Evolutionary conservation across 2,329 filamentous ascomycete species (phyloP), one percentile per base, ranked within the genome.

Genomic region (Myriosclerotinia curreyana): DNA sequence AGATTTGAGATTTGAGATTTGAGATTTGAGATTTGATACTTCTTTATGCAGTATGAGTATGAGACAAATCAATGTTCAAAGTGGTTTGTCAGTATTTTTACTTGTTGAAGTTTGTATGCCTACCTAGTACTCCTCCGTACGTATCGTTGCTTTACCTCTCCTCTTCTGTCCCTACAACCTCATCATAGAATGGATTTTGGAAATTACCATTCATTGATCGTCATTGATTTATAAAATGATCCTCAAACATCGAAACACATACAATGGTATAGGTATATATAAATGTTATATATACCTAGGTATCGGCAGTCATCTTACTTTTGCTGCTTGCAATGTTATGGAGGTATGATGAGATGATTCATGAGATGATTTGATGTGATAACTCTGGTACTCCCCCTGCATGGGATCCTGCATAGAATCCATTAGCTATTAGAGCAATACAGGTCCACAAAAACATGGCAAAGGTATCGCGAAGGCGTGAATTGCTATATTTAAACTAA

Each of bases 361-460:
- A 38, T 38, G 40, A 22, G 22, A 36, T 58, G 55, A 48, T 36
- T n/a, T 58, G 40, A 46, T 22, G 25, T 58, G 17, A 58, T 58
- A 25, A 25, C 55, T 48, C 2, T 36, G 9, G 31, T 36, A 59
- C 48, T 42, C 55, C 42, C 55, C 55, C 42, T 59, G 55, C 20
- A 48, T 48, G 40, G 42, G 55, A 59, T 59, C 55, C 55, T 59
- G 55, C 55, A 59, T 42, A 55, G 31, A 55, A 31, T 31, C 28
- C 28, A 31, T 31, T 31, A 31, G n/a, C n/a, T 34, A 58, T 4
- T 31, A 34, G 42, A 22, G 11, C 17, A 22, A 46, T 58, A 11
- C 8, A n/a, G 42, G n/a, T 58, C 42, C 55, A 58, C 55, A 58
- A 48, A 58, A 58, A 48, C 42, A 58, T 58, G 55, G 54, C 54